phyloP scores from a whole-genome alignment of 441 rosid genomes.

The Metrosideros polymorpha region DNA sequence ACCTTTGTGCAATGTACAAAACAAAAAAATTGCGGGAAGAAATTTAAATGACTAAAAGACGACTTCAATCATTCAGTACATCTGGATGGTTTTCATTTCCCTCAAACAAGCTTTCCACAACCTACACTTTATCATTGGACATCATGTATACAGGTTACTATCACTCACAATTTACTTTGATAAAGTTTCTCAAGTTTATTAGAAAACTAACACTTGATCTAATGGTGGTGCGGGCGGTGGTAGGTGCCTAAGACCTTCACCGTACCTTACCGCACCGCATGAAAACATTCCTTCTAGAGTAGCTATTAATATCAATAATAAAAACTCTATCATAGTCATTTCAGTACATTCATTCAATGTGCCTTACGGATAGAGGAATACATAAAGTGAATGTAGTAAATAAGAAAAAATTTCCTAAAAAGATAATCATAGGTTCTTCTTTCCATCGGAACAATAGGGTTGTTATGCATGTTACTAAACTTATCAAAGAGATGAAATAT shows the following conservation, averaged over 20 bases:
- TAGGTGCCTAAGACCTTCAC: neutral
- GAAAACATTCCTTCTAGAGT: neutral
- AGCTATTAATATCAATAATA: too few relatives aligned
- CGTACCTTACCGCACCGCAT: neutral
- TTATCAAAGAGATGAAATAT: constrained; percentile 5
- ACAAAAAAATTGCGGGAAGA: neutral
- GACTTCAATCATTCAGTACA: neutral
- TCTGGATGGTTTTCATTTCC: neutral
- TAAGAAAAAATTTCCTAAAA: neutral
- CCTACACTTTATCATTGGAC: neutral
- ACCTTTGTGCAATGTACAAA: neutral
- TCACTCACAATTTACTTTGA: neutral
- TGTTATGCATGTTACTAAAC: neutral
- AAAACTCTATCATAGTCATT: neutral
- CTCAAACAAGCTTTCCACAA: neutral
- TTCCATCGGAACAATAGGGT: neutral
- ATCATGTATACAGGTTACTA: neutral
- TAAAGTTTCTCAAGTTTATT: neutral
- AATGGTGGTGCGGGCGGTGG: neutral
- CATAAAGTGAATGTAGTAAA: neutral
- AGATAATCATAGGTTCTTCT: neutral
- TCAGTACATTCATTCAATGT: neutral
- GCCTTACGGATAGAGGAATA: neutral
- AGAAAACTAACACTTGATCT: neutral
- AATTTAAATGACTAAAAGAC: neutral